Evolutionary conservation across 2,329 filamentous ascomycete species (phyloP).

Genomic region (Rhexocercosporidium sp.): DNA sequence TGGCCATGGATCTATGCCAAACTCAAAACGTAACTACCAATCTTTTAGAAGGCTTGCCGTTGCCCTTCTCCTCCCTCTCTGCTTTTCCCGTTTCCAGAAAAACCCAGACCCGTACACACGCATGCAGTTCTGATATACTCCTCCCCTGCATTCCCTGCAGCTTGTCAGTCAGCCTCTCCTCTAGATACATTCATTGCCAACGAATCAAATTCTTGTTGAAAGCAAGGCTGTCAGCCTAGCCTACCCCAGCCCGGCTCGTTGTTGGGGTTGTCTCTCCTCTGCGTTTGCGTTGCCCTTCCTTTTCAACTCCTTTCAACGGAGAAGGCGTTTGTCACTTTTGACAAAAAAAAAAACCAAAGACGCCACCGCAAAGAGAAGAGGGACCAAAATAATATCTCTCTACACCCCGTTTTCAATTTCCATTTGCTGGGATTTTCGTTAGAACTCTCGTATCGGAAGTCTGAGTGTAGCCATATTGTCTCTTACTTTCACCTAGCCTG

Average conservation of each 20-base stretch:
- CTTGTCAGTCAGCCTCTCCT: background rate
- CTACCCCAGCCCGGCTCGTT: no score
- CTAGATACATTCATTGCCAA: background rate
- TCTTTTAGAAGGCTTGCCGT: background rate
- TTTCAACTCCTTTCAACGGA: background rate
- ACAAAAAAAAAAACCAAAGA: background rate
- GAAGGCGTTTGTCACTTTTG: background rate
- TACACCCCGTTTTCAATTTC: background rate
- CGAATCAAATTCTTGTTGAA: background rate
- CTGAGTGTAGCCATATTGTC: no score
- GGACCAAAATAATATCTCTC: conserved; percentile 4
- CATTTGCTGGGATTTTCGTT: conserved; percentile 1
- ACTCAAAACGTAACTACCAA: conserved; percentile 2
- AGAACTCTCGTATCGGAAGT: background rate
- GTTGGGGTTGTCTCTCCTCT: background rate
- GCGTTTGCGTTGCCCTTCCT: background rate
- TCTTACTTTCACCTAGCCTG: no score
- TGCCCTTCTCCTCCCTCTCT: no score
- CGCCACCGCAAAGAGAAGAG: background rate
- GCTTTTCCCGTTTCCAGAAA: background rate
- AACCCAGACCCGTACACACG: background rate
- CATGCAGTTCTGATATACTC: background rate
- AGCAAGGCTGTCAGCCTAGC: conserved; percentile 5
- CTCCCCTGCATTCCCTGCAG: conserved; percentile 1
- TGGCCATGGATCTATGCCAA: background rate